Evolutionary conservation across 352 stramenopile genomes (phyloP).

Genomic region (Phytophthora pluvialis): DNA sequence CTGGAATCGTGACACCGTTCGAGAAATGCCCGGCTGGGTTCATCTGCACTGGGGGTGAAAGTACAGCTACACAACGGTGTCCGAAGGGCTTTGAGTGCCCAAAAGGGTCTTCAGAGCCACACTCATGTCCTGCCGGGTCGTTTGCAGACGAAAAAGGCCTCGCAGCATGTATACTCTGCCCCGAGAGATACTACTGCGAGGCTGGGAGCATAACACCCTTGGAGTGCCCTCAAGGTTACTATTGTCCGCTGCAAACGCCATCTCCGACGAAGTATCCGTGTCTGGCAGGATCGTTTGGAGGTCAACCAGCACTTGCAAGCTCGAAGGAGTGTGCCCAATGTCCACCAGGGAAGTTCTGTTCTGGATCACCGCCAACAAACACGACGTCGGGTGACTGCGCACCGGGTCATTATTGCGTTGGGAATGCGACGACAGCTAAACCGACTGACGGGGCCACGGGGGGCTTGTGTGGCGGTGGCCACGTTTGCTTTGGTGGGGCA

Average conservation of each 20-base stretch:
- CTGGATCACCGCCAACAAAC: constrained; percentile 55
- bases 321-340: constrained; percentile 57
- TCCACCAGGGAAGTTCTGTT: constrained; percentile 85
- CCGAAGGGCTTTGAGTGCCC: constrained; percentile 81
- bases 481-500: constrained; percentile 72
- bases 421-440: constrained; percentile 41
- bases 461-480: constrained; percentile 56
- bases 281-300: constrained; percentile 66
- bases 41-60: constrained; percentile 68
- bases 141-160: constrained; percentile 70
- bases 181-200: constrained; percentile 75
- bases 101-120: constrained; percentile 54
- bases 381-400: constrained; percentile 63
- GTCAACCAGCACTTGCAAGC: constrained; percentile 41
- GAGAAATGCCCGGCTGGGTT: constrained; percentile 63
- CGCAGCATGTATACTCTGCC: constrained; percentile 71
- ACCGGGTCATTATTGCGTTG: constrained; percentile 73
- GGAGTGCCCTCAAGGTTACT: constrained; percentile 75
- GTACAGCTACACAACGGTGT: constrained; percentile 59
- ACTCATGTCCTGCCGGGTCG: constrained; percentile 64
- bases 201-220: constrained; percentile 45
- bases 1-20: constrained; percentile 52
- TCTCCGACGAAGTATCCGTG: constrained; percentile 59
- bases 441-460: constrained; percentile 56
- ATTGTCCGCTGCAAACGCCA: constrained; percentile 69